Evolutionary conservation across 345 rosid genomes (phyloP).

Genomic region (Eutrema heterophyllum): DNA sequence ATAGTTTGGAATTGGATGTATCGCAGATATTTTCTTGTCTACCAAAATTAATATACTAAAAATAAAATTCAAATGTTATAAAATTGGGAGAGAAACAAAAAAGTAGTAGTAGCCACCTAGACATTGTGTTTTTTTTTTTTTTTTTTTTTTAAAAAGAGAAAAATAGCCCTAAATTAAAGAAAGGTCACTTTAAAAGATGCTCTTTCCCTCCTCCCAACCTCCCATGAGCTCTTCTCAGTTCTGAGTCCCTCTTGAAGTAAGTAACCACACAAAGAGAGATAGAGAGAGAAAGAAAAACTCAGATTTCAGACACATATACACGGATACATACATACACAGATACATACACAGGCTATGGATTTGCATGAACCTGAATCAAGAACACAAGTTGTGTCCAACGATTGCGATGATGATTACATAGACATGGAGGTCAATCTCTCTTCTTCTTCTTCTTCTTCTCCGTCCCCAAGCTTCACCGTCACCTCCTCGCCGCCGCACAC

Average conservation of each 20-base stretch:
- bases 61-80: neutral
- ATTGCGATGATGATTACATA: slow-evolving; percentile 66
- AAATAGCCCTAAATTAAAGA: neutral
- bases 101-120: slow-evolving; percentile 17
- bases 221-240: slow-evolving; percentile 27
- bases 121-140: neutral
- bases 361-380: slow-evolving; percentile 30
- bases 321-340: neutral
- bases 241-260: slow-evolving; percentile 23
- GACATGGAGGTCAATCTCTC: slow-evolving; percentile 56
- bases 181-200: slow-evolving; percentile 34
- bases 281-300: neutral
- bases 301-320: slow-evolving; percentile 16
- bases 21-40: slow-evolving; percentile 2
- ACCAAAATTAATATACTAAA: neutral
- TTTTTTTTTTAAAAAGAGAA: neutral
- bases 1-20: slow-evolving; percentile 14
- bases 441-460: slow-evolving; percentile 31
- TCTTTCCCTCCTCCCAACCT: slow-evolving; percentile 32
- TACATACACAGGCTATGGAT: slow-evolving; percentile 10
- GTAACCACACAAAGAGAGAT: slow-evolving; percentile 15
- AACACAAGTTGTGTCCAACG: slow-evolving; percentile 25
- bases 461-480: slow-evolving; percentile 32
- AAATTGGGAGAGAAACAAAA: neutral
- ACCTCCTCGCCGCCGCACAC: slow-evolving; percentile 54